These are phyloP conservation scores for Penicillium maclennaniae DNA, from an alignment of 495 filamentous ascomycete genomes.

Conservation along the genomic window DNA sequence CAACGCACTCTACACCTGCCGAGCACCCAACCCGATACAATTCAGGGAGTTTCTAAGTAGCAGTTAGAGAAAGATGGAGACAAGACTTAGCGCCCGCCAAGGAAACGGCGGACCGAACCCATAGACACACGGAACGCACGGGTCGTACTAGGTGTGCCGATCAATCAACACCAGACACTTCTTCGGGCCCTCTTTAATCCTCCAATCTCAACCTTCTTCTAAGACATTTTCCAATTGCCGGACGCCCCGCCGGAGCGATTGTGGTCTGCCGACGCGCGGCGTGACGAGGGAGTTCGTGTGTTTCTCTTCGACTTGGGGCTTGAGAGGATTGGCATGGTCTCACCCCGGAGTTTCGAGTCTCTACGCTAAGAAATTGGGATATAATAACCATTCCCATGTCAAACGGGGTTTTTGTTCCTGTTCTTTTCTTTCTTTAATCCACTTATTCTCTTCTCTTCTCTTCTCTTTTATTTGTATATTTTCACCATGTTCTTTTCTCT, in stretches of 20 bases:
- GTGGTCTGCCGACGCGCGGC: not conserved
- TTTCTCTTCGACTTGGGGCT: not conserved
- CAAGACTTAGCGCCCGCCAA: not conserved
- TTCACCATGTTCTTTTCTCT: conserved; percentile 8
- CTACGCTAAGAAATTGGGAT: not conserved
- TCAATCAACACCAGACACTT: conserved; percentile 12
- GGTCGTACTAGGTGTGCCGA: conserved; percentile 1
- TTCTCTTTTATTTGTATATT: not conserved
- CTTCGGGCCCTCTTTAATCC: conserved; percentile 8
- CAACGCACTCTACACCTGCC: not conserved
- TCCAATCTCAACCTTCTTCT: conserved; percentile 8
- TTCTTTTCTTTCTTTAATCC: not conserved
- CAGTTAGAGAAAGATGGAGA: not conserved
- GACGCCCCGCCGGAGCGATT: not conserved
- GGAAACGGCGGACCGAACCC: not conserved
- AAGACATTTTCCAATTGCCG: not conserved
- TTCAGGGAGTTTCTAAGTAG: not conserved
- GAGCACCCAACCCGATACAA: not conserved
- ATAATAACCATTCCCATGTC: not conserved
- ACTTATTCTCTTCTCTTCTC: not conserved
- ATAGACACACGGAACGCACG: not conserved
- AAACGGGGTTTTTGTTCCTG: not conserved
- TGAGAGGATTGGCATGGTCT: not conserved
- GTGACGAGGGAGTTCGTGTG: not conserved
- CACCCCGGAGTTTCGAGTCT: not conserved